phyloP scores from a whole-genome alignment of 2,329 filamentous ascomycete genomes.

The Rhytidhysteron rufulum region DNA sequence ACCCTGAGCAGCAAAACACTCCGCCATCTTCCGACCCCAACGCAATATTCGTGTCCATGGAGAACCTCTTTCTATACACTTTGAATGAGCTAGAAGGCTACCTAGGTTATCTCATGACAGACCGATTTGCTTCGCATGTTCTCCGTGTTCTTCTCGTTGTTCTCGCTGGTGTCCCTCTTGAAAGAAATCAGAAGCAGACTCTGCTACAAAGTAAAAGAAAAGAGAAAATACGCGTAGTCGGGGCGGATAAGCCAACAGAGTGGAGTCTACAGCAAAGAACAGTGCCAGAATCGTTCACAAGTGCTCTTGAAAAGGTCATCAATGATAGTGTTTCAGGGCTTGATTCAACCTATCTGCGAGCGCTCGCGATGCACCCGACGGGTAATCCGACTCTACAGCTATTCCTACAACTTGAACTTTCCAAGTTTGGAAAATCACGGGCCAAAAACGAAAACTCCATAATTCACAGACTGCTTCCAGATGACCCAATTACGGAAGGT shows the following conservation, averaged over 20 bases:
- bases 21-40: slow-evolving; percentile 45
- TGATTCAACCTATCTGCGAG: slow-evolving; percentile 74
- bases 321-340: slow-evolving; percentile 69
- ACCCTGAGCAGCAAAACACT: slow-evolving; percentile 41
- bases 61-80: slow-evolving; percentile 77
- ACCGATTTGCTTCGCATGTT: slow-evolving; percentile 85
- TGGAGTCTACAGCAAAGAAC: slow-evolving; percentile 37
- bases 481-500: slow-evolving; percentile 69
- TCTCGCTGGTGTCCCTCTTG: slow-evolving; percentile 76
- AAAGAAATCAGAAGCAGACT: slow-evolving; percentile 57
- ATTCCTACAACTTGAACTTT: slow-evolving; percentile 80
- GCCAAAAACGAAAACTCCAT: slow-evolving; percentile 65
- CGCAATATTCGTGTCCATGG: slow-evolving; percentile 64
- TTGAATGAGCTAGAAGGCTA: slow-evolving; percentile 85
- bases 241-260: slow-evolving; percentile 48
- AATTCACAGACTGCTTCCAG: slow-evolving; percentile 73
- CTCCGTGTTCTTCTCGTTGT: slow-evolving; percentile 82
- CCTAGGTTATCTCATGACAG: slow-evolving; percentile 77
- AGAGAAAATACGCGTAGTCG: slow-evolving; percentile 64
- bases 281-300: slow-evolving; percentile 75
- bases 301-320: slow-evolving; percentile 78
- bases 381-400: slow-evolving; percentile 93
- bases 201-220: slow-evolving; percentile 91
- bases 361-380: slow-evolving; percentile 82
- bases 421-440: slow-evolving; percentile 64